Conservation (phyloP, 495 filamentous ascomycete species). For the Annulohypoxylon stygium region DNA sequence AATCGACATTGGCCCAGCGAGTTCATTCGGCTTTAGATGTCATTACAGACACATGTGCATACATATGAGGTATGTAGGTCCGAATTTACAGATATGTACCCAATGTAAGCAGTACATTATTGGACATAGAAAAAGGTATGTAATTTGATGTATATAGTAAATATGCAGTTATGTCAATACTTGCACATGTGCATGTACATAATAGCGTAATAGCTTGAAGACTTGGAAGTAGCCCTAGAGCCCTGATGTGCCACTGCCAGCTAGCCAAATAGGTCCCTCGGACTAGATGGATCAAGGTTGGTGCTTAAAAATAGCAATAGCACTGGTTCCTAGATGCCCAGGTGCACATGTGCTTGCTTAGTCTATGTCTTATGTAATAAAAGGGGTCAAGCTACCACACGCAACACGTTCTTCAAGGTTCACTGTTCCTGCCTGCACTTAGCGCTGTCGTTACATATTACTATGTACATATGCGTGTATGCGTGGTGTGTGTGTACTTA, state of each 20-base stretch:
- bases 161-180: too few relatives aligned
- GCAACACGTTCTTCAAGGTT: neutral
- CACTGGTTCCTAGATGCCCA: neutral
- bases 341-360: neutral
- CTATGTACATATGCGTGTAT: neutral
- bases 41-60: too few relatives aligned
- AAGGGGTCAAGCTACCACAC: slow-evolving; percentile 10
- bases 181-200: too few relatives aligned
- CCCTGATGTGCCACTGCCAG: neutral
- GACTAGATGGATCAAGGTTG: neutral
- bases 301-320: slow-evolving; percentile 23
- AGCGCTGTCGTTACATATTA: neutral
- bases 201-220: too few relatives aligned
- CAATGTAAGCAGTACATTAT: too few relatives aligned
- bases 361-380: slow-evolving; percentile 22
- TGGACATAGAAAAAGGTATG: neutral
- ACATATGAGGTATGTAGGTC: slow-evolving; percentile 8
- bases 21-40: neutral
- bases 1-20: neutral
- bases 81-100: slow-evolving; percentile 11
- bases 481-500: too few relatives aligned
- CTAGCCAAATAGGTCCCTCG: neutral
- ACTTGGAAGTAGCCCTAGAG: neutral
- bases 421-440: too few relatives aligned
- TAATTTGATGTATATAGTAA: too few relatives aligned